A percentile compares a stretch with the other conserved stretches of the same genome.
Conservation (phyloP, 2,329 filamentous ascomycete species). For the Magnaporthiopsis rhizophila region DNA sequence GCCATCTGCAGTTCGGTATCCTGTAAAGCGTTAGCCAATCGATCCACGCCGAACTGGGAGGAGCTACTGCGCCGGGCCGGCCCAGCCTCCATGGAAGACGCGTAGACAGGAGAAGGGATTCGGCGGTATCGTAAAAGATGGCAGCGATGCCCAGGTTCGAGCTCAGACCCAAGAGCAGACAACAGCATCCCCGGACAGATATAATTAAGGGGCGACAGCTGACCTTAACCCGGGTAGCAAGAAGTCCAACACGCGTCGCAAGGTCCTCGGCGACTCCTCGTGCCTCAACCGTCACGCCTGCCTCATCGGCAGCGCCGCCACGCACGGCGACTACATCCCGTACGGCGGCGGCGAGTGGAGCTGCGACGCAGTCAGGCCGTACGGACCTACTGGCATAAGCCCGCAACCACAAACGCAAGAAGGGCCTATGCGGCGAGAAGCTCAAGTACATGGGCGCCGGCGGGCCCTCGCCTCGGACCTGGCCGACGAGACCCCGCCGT, state of each 20-base stretch:
- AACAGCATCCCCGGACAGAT: not conserved
- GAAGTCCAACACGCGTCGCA: slow-evolving; percentile 55
- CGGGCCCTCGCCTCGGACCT: slow-evolving; percentile 47
- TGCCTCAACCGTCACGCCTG: slow-evolving; percentile 58
- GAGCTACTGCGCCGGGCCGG: too few species aligned
- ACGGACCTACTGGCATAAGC: slow-evolving; percentile 42
- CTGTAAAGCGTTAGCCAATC: not conserved
- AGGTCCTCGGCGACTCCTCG: slow-evolving; percentile 49
- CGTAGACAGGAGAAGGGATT: not conserved
- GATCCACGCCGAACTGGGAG: not conserved
- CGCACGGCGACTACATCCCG: slow-evolving; percentile 63
- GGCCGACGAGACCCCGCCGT: slow-evolving; percentile 40
- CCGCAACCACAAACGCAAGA: slow-evolving; percentile 43
- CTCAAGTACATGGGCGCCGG: slow-evolving; percentile 41
- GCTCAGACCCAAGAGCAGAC: too few species aligned
- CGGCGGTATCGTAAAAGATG: not conserved
- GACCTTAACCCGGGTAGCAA: slow-evolving; percentile 28
- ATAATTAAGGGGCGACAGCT: not conserved
- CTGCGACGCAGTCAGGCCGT: slow-evolving; percentile 41
- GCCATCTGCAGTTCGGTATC: not conserved
- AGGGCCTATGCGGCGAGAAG: slow-evolving; percentile 31
- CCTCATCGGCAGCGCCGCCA: slow-evolving; percentile 48
- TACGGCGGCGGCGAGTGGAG: slow-evolving; percentile 61
- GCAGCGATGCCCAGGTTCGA: not conserved
- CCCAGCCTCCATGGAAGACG: not conserved